These are phyloP conservation scores for Rhododendron mucronatum DNA, from an alignment of 148 eudicot genomes.

Conservation along the genomic window DNA sequence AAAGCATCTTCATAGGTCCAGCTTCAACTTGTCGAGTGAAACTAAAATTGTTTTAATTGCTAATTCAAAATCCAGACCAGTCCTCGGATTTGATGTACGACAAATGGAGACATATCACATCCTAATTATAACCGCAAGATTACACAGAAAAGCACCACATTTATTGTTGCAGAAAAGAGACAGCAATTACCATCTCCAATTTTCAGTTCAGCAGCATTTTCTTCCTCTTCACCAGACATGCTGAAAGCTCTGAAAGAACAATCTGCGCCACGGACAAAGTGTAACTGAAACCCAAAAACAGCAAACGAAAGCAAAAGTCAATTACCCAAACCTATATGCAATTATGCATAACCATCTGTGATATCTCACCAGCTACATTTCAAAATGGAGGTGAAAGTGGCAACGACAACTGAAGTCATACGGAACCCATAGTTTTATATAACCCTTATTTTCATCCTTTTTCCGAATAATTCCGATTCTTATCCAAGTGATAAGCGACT, in stretches of 20 bases:
- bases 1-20: not conserved
- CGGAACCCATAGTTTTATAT: not conserved
- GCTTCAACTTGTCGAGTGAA: not conserved
- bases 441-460: not conserved
- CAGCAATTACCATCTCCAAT: constrained; percentile 47
- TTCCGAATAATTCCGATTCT: no score
- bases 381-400: not conserved
- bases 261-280: not conserved
- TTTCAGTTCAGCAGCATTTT: constrained; percentile 76
- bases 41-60: not conserved
- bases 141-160: not conserved
- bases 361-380: not conserved
- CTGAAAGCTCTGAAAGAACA: not conserved
- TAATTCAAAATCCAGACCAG: not conserved
- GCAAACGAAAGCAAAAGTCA: not conserved
- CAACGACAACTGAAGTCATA: not conserved
- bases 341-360: not conserved
- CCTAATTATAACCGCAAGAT: not conserved
- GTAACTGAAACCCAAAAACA: not conserved
- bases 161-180: not conserved
- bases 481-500: not conserved
- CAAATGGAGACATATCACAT: not conserved
- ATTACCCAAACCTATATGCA: not conserved
- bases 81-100: not conserved
- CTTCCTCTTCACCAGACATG: constrained; percentile 77